phyloP scores from a whole-genome alignment of 139 green algal species.

The Volvox africanus region DNA sequence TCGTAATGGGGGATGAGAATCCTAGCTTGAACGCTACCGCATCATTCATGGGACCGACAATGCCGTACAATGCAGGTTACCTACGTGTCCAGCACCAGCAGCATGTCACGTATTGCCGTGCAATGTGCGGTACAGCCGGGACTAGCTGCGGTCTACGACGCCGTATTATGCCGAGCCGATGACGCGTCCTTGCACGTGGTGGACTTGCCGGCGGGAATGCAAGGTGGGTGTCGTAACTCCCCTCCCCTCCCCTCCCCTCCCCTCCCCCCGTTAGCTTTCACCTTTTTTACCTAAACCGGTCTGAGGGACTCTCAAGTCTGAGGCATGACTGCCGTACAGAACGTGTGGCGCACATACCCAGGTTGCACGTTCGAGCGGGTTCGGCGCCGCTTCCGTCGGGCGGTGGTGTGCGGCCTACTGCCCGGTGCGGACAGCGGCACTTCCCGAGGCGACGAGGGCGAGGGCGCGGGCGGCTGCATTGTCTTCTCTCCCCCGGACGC shows the following conservation, averaged over 20 bases:
- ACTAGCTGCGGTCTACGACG: slow-evolving; percentile 30
- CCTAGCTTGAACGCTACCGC: too few species aligned
- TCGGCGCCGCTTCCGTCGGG: slow-evolving; percentile 6
- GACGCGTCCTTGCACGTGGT: slow-evolving; percentile 4
- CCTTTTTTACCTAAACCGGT: too few species aligned
- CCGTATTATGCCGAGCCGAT: not conserved
- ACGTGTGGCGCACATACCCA: not conserved
- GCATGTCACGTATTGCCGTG: slow-evolving; percentile 19
- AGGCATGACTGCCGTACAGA: too few species aligned
- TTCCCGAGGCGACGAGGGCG: too few species aligned
- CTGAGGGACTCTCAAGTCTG: too few species aligned
- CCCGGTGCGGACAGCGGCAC: not conserved
- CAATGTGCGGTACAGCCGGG: slow-evolving; percentile 44
- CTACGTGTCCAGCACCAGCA: slow-evolving; percentile 30
- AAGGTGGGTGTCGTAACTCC: not conserved
- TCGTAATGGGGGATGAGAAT: too few species aligned
- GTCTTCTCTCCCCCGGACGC: not conserved
- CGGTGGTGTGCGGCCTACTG: slow-evolving; percentile 16
- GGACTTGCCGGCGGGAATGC: not conserved
- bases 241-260: too few species aligned
- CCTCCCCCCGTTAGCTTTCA: too few species aligned
- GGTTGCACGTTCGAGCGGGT: not conserved
- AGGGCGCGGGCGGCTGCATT: not conserved
- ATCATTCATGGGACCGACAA: too few species aligned
- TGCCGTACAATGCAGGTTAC: slow-evolving; percentile 21